Percentiles rank a stretch among this genome's conserved stretches.
phyloP scores from a whole-genome alignment of 2,329 filamentous ascomycete genomes.

The Zopfia rhizophila region DNA sequence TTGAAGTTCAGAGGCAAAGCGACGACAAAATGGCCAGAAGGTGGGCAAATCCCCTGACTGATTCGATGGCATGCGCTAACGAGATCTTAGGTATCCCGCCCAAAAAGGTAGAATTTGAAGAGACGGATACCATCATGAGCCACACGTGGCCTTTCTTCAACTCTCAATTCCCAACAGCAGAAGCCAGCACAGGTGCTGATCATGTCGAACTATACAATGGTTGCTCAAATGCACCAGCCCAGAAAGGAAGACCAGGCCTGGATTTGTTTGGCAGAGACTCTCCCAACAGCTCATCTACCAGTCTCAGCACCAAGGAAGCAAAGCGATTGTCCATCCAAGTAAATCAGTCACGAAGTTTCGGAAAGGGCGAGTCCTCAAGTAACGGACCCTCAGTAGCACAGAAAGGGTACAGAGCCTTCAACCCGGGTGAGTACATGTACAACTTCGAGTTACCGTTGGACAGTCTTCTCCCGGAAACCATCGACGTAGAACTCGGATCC shows the following conservation, averaged over 20 bases:
- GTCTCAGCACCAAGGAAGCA: constrained; percentile 60
- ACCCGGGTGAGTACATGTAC: constrained; percentile 77
- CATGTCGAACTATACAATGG: constrained; percentile 67
- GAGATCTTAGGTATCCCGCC: constrained; percentile 77
- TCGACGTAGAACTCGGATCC: constrained; percentile 84
- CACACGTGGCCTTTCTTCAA: constrained; percentile 96
- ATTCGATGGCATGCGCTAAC: constrained; percentile 16
- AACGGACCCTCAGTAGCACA: constrained; percentile 69
- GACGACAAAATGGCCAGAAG: constrained; percentile 95
- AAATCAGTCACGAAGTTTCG: constrained; percentile 86
- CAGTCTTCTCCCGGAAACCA: constrained; percentile 81
- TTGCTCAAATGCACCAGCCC: constrained; percentile 39
- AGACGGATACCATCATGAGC: constrained; percentile 86
- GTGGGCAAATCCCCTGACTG: constrained; percentile 46
- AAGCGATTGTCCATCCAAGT: constrained; percentile 81
- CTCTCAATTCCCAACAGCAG: constrained; percentile 70
- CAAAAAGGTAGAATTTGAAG: constrained; percentile 81
- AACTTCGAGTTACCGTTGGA: constrained; percentile 88
- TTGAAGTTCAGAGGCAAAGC: constrained; percentile 87
- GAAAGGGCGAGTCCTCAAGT: constrained; percentile 75
- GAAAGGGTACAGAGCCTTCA: constrained; percentile 88
- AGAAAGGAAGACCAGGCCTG: constrained; percentile 27
- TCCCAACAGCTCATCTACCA: constrained; percentile 57
- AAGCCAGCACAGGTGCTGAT: constrained; percentile 71
- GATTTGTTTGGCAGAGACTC: constrained; percentile 53